Evolutionary conservation across 768 basidiomycete genomes (phyloP), one percentile per base, ranked within the genome.

Genomic region (Paxillus involutus): DNA sequence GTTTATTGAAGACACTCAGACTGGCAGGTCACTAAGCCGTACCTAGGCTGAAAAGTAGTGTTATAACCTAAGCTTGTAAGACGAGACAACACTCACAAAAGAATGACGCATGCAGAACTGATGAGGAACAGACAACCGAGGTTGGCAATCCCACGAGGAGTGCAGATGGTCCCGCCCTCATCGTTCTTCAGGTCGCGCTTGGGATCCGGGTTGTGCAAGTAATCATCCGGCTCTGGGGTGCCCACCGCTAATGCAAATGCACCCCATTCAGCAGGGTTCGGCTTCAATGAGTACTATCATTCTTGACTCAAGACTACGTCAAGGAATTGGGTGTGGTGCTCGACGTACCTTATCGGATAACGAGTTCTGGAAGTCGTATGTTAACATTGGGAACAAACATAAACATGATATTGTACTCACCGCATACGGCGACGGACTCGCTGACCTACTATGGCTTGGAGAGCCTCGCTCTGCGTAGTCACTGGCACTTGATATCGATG

Each of bases 111-210:
- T 3, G 73, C 77, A 1, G 70, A 51, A 4, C 68, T 75, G n/a
- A 91, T 76, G 44, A 88, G 52, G 50, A 80, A 66, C 13, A 91
- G 73, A 63, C 85, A 90, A 0, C 88, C 82, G 3, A 86, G 74
- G 62, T 91, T 91, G 3, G 75, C 75, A 42, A 89, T 59, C 9
- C 88, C 89, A 55, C 89, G 75, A 10, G 65, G 46, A 16, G 87
- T 87, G 52, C 82, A 81, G 47, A 90, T 76, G 45, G 75, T 73
- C 2, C 86, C 86, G 9, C 82, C 80, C 37, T 63, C 67, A 64
- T 87, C 83, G n/a, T 74, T 76, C 60, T 76, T 76, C 43, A 75
- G 63, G 57, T 86, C 81, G 17, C 80, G 74, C 32, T 63, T 72
- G 4, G 83, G 80, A 66, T 85, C 80, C 0, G 86, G 86, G 58